A percentile compares a stretch with the other conserved stretches of the same genome.
Evolutionary conservation across 2,329 filamentous ascomycete species (phyloP).

Genomic region (Aaosphaeria arxii): DNA sequence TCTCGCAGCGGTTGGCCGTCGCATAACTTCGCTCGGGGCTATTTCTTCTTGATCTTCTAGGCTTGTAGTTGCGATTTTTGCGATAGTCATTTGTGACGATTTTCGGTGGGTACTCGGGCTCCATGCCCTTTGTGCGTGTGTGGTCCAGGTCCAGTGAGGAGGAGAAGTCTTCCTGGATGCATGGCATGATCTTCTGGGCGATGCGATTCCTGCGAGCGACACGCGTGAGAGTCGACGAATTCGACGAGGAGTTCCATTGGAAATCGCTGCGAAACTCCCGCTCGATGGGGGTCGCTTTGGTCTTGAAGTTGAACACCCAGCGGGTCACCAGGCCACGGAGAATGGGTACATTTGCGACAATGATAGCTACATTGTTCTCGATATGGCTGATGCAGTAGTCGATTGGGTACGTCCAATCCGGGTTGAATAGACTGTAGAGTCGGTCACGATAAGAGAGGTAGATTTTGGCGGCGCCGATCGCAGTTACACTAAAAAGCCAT

Average conservation of each 20-base stretch:
- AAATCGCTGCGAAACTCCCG: constrained; percentile 25
- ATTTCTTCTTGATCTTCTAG: constrained; percentile 20
- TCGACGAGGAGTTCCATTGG: constrained; percentile 24
- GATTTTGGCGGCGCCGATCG: constrained; percentile 39
- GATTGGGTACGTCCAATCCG: constrained; percentile 42
- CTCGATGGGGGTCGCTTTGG: constrained; percentile 31
- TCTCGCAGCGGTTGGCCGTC: constrained; percentile 25
- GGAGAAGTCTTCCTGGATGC: constrained; percentile 33
- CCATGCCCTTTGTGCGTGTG: constrained; percentile 10
- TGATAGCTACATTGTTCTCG: constrained; percentile 42
- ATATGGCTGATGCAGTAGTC: constrained; percentile 42
- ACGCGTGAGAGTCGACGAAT: constrained; percentile 22
- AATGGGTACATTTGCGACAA: constrained; percentile 41
- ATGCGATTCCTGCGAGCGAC: constrained; percentile 19
- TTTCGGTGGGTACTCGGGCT: constrained; percentile 15
- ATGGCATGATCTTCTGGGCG: constrained; percentile 32
- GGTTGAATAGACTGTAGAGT: constrained; percentile 31
- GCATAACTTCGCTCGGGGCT: constrained; percentile 26
- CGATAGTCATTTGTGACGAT: constrained; percentile 20
- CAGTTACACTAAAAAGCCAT: constrained; percentile 28
- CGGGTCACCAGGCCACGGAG: constrained; percentile 40
- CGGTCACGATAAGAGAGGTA: constrained; percentile 41
- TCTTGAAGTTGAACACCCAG: constrained; percentile 38
- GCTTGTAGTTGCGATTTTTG: constrained; percentile 22
- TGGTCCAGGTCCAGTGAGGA: constrained; percentile 22